Base-by-base conservation (phyloP, 2,329 filamentous ascomycete species). In the Calonectria hawksworthii region DNA sequence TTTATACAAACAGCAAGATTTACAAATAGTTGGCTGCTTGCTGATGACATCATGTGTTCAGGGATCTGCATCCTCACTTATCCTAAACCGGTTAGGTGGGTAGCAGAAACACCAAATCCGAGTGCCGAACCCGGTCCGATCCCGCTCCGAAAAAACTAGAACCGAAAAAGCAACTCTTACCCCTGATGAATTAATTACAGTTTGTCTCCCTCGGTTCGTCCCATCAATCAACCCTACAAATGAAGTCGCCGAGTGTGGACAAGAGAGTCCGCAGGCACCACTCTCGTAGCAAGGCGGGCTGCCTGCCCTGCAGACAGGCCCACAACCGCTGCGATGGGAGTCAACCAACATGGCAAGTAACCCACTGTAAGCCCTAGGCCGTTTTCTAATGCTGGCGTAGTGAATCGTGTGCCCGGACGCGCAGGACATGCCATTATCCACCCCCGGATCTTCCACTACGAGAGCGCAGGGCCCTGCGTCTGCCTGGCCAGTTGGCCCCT, bases 301-400 rank as follows among this genome's bases (percentile, higher is more conserved):
- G 56, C 34, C 56, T 28, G 56, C n/a, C 56, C n/a, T 61, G 56
- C 34, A 26, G 34, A 23, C 18, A 61, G 56, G 34, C 56, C 56
- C 56, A 61, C 56, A 61, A 21, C 34, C 56, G 56, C 34, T 61
- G 56, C 56, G 56, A 61, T 61, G 56, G 56, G 34, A 9, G n/a
- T 38, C 56, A 61, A 61, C 56, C 56, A 61, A 61, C 56, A 61
- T 61, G 56, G 56, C 56, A 28, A 38, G 56, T 26, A 36, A 26
- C 34, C 54, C 54, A 61, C 34, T 34, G 56, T 61, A 41, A 61
- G 56, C 56, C 56, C 56, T 61, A 61, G 56, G 13, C 56, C n/a
- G 5, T 4, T 28, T 61, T 61, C 56, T 61, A 61, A 41, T 18
- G 21, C 34, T 61, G 36, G 54, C 56, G 34, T 11, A 61, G 56